These are phyloP conservation scores for Sarocladium kiliense DNA, from an alignment of 2,329 filamentous ascomycete species.

Conservation along the genomic window DNA sequence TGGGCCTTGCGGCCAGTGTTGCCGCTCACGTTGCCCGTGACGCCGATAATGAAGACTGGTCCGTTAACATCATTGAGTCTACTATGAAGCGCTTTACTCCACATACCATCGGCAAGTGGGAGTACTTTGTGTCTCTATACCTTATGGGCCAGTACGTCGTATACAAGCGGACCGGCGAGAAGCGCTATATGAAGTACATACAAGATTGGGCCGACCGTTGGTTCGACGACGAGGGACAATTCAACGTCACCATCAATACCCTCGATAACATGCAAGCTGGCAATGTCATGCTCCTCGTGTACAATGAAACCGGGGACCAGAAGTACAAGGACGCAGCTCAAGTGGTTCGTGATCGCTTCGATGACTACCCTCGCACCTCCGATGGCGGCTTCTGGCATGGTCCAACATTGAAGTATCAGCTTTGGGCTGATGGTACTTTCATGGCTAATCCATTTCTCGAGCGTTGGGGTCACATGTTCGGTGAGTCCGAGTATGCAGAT, in stretches of 20 bases:
- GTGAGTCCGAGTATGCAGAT: not conserved
- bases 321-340: slow-evolving; percentile 8
- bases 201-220: slow-evolving; percentile 10
- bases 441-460: slow-evolving; percentile 11
- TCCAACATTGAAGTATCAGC: not conserved
- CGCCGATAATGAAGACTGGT: slow-evolving; percentile 3
- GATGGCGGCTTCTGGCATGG: slow-evolving; percentile 10
- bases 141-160: slow-evolving; percentile 11
- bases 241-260: slow-evolving; percentile 3
- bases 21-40: not conserved
- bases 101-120: slow-evolving; percentile 1
- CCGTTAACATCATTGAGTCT: slow-evolving; percentile 9
- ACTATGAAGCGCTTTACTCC: slow-evolving; percentile 8
- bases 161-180: slow-evolving; percentile 10
- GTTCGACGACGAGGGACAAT: slow-evolving; percentile 8
- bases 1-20: not conserved
- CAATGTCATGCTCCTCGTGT: slow-evolving; percentile 9
- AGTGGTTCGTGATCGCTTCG: slow-evolving; percentile 2
- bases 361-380: slow-evolving; percentile 4
- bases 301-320: slow-evolving; percentile 5
- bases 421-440: slow-evolving; percentile 10
- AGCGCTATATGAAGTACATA: slow-evolving; percentile 9
- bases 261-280: slow-evolving; percentile 10
- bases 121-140: slow-evolving; percentile 9
- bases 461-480: slow-evolving; percentile 9